phyloP scores from a whole-genome alignment of 1,139 yeast genomes.

The Torulaspora pretoriensis region DNA sequence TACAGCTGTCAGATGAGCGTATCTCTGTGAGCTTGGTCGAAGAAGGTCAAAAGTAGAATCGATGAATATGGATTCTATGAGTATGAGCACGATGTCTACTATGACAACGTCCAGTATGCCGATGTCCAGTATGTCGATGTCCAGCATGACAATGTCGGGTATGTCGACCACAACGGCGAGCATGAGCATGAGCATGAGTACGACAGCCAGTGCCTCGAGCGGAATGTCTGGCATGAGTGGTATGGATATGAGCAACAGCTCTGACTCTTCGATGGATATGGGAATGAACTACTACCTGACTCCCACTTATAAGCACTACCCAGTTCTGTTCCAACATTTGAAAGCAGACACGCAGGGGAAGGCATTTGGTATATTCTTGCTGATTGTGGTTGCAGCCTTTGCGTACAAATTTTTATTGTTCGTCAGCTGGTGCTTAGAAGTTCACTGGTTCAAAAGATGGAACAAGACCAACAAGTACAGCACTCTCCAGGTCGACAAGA shows the following conservation, averaged over 20 bases:
- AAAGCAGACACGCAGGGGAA: constrained; percentile 51
- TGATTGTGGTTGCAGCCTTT: constrained; percentile 55
- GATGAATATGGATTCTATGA: constrained; percentile 1
- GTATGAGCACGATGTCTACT: constrained; percentile 10
- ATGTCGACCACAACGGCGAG: constrained; percentile 4
- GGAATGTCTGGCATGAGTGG: constrained; percentile 13
- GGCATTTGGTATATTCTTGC: constrained; percentile 68
- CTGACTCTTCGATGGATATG: constrained; percentile 16
- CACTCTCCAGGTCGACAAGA: constrained; percentile 14
- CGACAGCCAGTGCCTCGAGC: constrained; percentile 5
- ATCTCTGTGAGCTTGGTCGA: not conserved
- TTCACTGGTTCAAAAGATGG: constrained; percentile 50
- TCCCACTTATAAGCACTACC: constrained; percentile 47
- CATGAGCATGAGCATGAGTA: constrained; percentile 6
- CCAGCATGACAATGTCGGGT: not conserved
- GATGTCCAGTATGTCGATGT: constrained; percentile 5
- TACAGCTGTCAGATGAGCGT: not conserved
- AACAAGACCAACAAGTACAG: constrained; percentile 19
- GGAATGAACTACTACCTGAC: constrained; percentile 59
- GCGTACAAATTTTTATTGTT: constrained; percentile 57
- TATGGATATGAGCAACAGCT: constrained; percentile 17
- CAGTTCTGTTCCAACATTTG: constrained; percentile 56
- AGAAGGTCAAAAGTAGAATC: not conserved
- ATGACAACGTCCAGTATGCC: constrained; percentile 26
- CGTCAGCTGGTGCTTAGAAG: constrained; percentile 58